Evolutionary conservation across 2,329 filamentous ascomycete genomes (phyloP), one percentile per base, ranked within the genome.

Genomic region (Colletotrichum ledebouriae): DNA sequence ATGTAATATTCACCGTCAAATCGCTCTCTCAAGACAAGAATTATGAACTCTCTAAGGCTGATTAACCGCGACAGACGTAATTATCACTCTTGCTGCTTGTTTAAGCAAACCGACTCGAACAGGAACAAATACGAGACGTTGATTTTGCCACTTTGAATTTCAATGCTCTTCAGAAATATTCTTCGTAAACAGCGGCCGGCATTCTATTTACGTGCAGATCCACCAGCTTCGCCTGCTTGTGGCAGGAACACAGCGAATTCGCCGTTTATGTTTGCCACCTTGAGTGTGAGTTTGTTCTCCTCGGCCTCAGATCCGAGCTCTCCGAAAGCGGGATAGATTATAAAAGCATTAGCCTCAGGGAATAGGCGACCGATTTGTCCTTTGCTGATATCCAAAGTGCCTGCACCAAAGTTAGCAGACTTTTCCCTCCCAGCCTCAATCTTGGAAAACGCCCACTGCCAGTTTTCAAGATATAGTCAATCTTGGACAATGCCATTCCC

Each of bases 271-370:
- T 77, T 73, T 34, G 61, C 63, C 17, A 79, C 78, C 3, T 69
- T 75, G 0, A 77, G 59, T 0, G 75, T 74, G 3, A 80, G 65
- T 73, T 82, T 80, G 52, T 80, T 80, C 70, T 82, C 80, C 2
- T 82, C 80, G 1, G 62, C 77, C 71, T 82, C 80, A 46, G 81
- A 82, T 70, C 81, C 79, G n/a, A 78, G 22, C 22, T 2, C 22
- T 22, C 22, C 22, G 22, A 22, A 4, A 22, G 22, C 22, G 22
- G 73, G 70, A 37, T 77, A 77, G 46, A 81, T 76, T 60, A 81
- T 73, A 58, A 81, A 82, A 13, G 73, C 73, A 58, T 77, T 75
- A 41, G 77, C 74, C 22, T 79, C 77, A 7, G 73, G 70, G 69
- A 75, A 78, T 44, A 82, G 75, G 29, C 76, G 76, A 46, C 77